These are phyloP conservation scores for Moesziomyces parantarcticus DNA, from an alignment of 1,284 basidiomycete genomes.

Conservation along the genomic window DNA sequence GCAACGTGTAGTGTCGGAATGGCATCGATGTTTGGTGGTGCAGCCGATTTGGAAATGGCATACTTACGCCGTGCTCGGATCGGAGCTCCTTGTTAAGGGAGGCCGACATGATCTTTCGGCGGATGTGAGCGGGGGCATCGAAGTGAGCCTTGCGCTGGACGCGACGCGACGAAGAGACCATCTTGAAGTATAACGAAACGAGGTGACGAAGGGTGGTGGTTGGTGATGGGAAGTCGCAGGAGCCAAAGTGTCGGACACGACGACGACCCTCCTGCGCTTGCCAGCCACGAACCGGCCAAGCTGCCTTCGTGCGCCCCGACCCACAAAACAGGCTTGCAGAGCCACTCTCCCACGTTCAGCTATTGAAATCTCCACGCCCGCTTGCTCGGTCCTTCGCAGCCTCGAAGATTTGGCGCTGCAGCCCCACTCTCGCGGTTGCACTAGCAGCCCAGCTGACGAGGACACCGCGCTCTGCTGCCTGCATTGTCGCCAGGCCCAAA, in stretches of 20 bases:
- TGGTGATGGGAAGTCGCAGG: slow-evolving; percentile 19
- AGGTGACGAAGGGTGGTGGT: slow-evolving; percentile 5
- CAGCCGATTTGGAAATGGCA: slow-evolving; percentile 2
- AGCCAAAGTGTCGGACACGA: slow-evolving; percentile 8
- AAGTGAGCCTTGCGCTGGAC: slow-evolving; percentile 65
- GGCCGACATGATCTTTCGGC: slow-evolving; percentile 98
- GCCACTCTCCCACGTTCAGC: background rate
- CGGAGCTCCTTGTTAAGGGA: slow-evolving; percentile 95
- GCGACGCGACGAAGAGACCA: slow-evolving; percentile 63
- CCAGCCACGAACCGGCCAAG: background rate
- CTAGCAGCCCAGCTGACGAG: background rate
- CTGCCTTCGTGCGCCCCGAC: too few species aligned
- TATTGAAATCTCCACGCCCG: too few species aligned
- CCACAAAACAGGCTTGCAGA: background rate
- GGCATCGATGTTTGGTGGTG: slow-evolving; percentile 8
- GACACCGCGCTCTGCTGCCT: slow-evolving; percentile 14
- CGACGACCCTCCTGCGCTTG: background rate
- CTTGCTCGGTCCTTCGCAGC: too few species aligned
- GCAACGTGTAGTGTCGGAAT: background rate
- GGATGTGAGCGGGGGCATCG: slow-evolving; percentile 70
- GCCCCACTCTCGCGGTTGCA: background rate
- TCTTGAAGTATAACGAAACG: slow-evolving; percentile 50
- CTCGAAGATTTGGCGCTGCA: too few species aligned
- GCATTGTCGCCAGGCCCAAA: background rate
- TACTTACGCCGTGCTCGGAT: slow-evolving; percentile 86